Conservation (phyloP, 495 filamentous ascomycete species). For the Penicillium canescens region DNA sequence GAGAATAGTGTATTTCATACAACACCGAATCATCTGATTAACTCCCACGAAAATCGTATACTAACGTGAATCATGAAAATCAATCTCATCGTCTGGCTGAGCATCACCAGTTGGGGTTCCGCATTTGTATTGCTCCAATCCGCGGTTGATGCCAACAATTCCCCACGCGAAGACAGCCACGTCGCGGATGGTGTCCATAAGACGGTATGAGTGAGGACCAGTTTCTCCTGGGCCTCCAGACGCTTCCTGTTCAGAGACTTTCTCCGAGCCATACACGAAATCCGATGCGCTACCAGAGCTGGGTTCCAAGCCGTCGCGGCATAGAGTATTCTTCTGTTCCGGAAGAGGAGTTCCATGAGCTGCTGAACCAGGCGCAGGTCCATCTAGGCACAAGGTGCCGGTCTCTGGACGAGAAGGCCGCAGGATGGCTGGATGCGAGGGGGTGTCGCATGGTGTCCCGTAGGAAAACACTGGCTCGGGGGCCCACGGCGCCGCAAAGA, state of each 20-base stretch:
- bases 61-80: conserved; percentile 3
- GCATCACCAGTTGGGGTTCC: conserved; percentile 63
- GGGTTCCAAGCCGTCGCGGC: conserved; percentile 11
- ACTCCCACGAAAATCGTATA: conserved; percentile 5
- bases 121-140: conserved; percentile 60
- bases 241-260: background rate
- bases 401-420: conserved; percentile 21
- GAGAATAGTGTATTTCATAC: background rate
- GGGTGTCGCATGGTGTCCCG: conserved; percentile 3
- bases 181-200: conserved; percentile 81
- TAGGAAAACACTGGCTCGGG: conserved; percentile 55
- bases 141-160: conserved; percentile 78
- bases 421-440: conserved; percentile 19
- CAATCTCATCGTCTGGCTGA: conserved; percentile 48
- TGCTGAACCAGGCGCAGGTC: background rate
- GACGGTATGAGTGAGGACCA: conserved; percentile 55
- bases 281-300: background rate
- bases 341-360: background rate
- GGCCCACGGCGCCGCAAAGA: conserved; percentile 80
- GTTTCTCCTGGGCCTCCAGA: background rate
- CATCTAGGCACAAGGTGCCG: background rate
- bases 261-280: conserved; percentile 1
- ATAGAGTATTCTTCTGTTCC: conserved; percentile 9
- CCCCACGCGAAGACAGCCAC: conserved; percentile 56
- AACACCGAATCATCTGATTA: background rate